Base-by-base conservation (phyloP, 2,329 filamentous ascomycete species). In the Colletotrichum shisoi region DNA sequence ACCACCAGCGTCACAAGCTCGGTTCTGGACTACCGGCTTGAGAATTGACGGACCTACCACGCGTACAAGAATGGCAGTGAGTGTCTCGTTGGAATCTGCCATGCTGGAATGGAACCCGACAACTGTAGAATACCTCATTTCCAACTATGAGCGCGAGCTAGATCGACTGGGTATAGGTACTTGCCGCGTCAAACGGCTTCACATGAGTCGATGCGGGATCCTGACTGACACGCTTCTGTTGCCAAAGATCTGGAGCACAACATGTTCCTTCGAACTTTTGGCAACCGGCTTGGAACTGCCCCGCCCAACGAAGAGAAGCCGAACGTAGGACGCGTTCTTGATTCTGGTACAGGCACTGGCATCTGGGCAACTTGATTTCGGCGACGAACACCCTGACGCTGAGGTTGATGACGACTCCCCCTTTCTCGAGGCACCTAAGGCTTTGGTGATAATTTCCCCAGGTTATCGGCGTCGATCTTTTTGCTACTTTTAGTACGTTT, bases 381-480 rank as follows among this genome's bases (percentile, higher is more conserved):
- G 61, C 4, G 74, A 76, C 19, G 67, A 72, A 6, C 73, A 76
- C 19, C 75, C 77, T 0, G 70, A 76, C 6, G 69, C 76, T 12
- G 60, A 76, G 63, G 74, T 71, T 48, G 58, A 63, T 37, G 1
- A 8, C 1, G 1, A 19, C 1, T 15, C 12, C 4, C 5, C 9
- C 0, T 34, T 39, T 21, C 13, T 15, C 9, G 15, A 3, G n/a
- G 40, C 9, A 17, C 9, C 21, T 19, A 9, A 19, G 15, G 11
- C 15, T 27, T 27, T 27, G 39, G 12, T 39, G 3, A 58, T 6
- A 8, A 11, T 11, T 21, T 17, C 17, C 34, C 11, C 45, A 69
- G 67, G 85, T 76, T 3, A 80, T 81, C 45, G 85, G 85, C 6
- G 83, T 84, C 3, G 85, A 88, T 69, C 77, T 88, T 1, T 86